Base-by-base conservation (phyloP, 345 rosid genomes). In the Eucalyptus polybractea region DNA sequence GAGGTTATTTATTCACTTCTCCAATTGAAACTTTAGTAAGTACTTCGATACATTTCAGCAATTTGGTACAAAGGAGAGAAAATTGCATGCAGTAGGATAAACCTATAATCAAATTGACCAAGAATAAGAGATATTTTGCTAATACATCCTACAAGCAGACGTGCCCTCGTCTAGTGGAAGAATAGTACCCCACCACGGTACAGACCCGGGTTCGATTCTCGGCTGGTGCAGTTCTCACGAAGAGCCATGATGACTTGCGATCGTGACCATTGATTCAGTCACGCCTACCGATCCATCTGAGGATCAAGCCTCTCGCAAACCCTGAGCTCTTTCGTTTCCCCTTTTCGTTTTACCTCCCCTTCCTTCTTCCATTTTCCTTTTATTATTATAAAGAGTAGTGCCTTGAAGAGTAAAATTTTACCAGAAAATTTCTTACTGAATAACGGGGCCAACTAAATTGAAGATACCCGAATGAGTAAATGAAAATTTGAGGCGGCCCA, bases 171-270 rank as follows among this genome's bases (percentile, higher is more conserved):
- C 51, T 50, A 50, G 51, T 50, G 51, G 51, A 5, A 50, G 16
- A 50, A 50, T 13, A 14, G 16, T 94, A 96, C 93, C 94, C 93
- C 94, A 92, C 94, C 94, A 93, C 93, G 93, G 95, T 96, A 92
- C 92, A 92, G 95, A 93, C 95, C 96, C 93, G 93, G 94, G 96
- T 94, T 96, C 95, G 94, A 94, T 91, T 89, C 92, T 93, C 93
- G 92, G 92, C 95, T 94, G 94, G 94, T 93, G 95, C 95, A 87
- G 6, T 12, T 1, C 69, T 29, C 37, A 4, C 2, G 6, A n/a
- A 65, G 76, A 3, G 76, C 76, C 17, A 9, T 65, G 76, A 65
- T 4, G 76, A 65, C 10, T 1, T 72, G 81, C 81, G 81, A 72
- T 72, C 27, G 81, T 72, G 81, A 72, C 44, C 81, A 1, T 72